These are phyloP conservation scores for Microcyclosporella mali DNA, from an alignment of 2,329 filamentous ascomycete species.

Conservation along the genomic window DNA sequence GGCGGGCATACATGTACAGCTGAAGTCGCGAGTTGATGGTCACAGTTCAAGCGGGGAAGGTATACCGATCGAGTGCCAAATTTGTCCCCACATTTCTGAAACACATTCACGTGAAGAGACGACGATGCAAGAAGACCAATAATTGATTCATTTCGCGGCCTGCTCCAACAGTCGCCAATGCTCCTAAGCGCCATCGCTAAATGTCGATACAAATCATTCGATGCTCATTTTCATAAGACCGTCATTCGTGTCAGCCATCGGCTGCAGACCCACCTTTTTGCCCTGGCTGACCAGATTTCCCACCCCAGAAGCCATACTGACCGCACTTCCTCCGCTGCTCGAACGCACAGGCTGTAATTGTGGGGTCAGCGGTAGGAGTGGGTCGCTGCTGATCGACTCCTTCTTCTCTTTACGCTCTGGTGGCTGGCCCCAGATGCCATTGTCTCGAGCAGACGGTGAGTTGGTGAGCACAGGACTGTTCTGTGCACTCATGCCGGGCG, in stretches of 20 bases:
- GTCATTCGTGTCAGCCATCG: constrained; percentile 94
- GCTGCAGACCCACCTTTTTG: constrained; percentile 72
- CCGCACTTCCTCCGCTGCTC: constrained; percentile 10
- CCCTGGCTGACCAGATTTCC: constrained; percentile 20
- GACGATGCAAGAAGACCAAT: too few relatives aligned
- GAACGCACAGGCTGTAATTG: constrained; percentile 3
- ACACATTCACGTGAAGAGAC: too few relatives aligned
- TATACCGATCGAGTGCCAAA: not conserved
- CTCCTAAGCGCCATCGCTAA: not conserved
- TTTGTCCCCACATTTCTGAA: too few relatives aligned
- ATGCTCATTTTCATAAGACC: constrained; percentile 97
- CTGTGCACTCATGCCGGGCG: constrained; percentile 82
- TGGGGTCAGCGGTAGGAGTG: constrained; percentile 8
- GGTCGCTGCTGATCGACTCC: constrained; percentile 9
- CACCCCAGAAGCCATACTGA: constrained; percentile 4
- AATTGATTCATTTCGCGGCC: too few relatives aligned
- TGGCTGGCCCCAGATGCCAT: constrained; percentile 65
- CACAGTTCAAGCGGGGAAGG: not conserved
- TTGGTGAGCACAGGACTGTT: constrained; percentile 80
- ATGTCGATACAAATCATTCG: constrained; percentile 50
- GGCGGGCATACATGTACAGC: not conserved
- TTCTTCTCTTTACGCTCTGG: constrained; percentile 40
- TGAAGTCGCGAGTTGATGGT: not conserved
- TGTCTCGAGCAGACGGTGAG: constrained; percentile 69
- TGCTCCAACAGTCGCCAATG: too few relatives aligned